These are phyloP conservation scores for Saturnispora silvae DNA, from an alignment of 805 yeast species.

Conservation along the genomic window DNA sequence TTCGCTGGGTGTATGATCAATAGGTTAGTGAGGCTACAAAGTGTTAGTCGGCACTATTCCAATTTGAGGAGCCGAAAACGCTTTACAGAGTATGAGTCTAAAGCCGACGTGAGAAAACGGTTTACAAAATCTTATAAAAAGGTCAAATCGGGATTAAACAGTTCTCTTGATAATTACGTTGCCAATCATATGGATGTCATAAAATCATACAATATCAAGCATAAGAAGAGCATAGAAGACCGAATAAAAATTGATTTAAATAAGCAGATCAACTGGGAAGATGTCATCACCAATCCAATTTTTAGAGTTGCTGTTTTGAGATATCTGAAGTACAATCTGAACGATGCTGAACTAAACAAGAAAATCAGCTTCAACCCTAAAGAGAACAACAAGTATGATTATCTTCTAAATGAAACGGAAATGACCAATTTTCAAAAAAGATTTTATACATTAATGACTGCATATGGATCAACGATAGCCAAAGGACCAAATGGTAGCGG, in stretches of 20 bases:
- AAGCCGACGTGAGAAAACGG: constrained; percentile 11
- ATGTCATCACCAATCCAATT: constrained; percentile 13
- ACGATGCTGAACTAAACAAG: neutral
- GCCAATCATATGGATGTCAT: constrained; percentile 17
- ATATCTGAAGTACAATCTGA: constrained; percentile 10
- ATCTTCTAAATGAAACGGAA: neutral
- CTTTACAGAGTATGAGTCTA: neutral
- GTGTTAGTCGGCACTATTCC: neutral
- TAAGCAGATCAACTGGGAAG: constrained; percentile 13
- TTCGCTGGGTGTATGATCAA: neutral
- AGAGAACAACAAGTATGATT: neutral
- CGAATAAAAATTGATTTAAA: constrained; percentile 18
- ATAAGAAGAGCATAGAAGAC: constrained; percentile 13
- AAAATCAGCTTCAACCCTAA: neutral
- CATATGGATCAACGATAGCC: constrained; percentile 22
- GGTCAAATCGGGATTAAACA: constrained; percentile 14
- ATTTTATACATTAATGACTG: constrained; percentile 19
- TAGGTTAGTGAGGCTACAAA: neutral
- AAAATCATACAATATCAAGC: constrained; percentile 18
- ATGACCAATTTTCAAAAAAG: constrained; percentile 25
- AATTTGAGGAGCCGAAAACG: neutral
- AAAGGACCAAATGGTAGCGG: constrained; percentile 26
- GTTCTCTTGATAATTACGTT: constrained; percentile 17
- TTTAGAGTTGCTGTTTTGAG: constrained; percentile 14
- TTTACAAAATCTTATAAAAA: constrained; percentile 15